A percentile compares a stretch with the other conserved stretches of the same genome.
These are phyloP conservation scores for Clavulina sp. DNA, from an alignment of 768 basidiomycete species.

Conservation along the genomic window DNA sequence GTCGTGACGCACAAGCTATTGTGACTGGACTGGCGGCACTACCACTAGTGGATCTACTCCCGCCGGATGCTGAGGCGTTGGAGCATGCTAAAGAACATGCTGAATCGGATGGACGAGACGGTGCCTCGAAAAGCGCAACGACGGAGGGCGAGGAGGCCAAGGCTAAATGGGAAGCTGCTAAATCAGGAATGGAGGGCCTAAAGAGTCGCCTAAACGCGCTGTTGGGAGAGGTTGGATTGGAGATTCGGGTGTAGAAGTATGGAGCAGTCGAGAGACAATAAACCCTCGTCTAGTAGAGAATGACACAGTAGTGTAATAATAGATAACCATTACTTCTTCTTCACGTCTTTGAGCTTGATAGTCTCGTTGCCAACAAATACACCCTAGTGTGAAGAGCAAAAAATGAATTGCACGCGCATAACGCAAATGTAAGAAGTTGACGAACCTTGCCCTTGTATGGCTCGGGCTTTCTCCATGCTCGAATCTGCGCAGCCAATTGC, in stretches of 20 bases:
- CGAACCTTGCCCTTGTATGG: constrained; percentile 96
- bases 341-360: constrained; percentile 77
- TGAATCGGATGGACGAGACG: constrained; percentile 11
- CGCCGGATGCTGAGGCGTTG: constrained; percentile 61
- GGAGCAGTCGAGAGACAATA: too few species aligned
- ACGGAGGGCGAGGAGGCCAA: not conserved
- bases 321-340: constrained; percentile 79
- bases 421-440: constrained; percentile 8
- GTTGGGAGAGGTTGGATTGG: too few species aligned
- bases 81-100: constrained; percentile 37
- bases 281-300: too few species aligned
- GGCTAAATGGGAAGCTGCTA: not conserved
- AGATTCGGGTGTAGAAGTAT: too few species aligned
- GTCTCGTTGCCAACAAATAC: constrained; percentile 89
- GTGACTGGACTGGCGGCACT: constrained; percentile 37
- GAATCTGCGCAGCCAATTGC: constrained; percentile 72
- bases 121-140: constrained; percentile 1
- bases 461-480: constrained; percentile 76
- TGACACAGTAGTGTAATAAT: too few species aligned
- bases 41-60: constrained; percentile 53
- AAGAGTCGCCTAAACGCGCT: too few species aligned
- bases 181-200: not conserved
- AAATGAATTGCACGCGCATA: constrained; percentile 5
- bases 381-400: constrained; percentile 33
- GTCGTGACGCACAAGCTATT: constrained; percentile 41